These are phyloP conservation scores for Ormosia semicastrata DNA, from an alignment of 306 rosid genomes.

Conservation along the genomic window DNA sequence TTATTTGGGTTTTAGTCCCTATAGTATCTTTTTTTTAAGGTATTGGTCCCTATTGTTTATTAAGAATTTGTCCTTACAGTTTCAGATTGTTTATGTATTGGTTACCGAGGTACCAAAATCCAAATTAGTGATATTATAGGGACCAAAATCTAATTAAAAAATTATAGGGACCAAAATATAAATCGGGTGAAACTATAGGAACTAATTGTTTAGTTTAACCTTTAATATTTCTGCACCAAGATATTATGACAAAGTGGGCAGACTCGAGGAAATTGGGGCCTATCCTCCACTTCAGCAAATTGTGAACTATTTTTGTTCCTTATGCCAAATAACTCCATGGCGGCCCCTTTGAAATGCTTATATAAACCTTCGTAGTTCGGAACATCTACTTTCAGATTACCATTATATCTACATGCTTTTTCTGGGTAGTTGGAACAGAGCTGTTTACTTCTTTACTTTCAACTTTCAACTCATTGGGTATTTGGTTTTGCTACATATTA, in stretches of 20 bases:
- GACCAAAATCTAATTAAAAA: too few relatives aligned
- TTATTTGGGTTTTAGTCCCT: too few relatives aligned
- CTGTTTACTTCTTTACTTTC: background rate
- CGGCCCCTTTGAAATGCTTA: constrained; percentile 4
- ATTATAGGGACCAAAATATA: too few relatives aligned
- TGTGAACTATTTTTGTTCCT: background rate
- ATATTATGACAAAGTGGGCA: background rate
- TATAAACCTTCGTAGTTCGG: background rate
- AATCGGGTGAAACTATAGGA: too few relatives aligned
- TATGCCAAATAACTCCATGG: background rate
- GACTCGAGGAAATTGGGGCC: background rate
- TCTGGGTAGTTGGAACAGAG: background rate
- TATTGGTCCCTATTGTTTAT: too few relatives aligned
- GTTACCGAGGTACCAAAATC: too few relatives aligned
- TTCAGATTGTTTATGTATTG: too few relatives aligned
- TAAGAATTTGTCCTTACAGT: too few relatives aligned
- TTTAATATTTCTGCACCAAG: background rate
- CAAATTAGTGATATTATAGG: too few relatives aligned
- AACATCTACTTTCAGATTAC: constrained; percentile 15
- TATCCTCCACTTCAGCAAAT: background rate
- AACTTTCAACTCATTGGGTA: background rate
- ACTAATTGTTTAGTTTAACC: too few relatives aligned
- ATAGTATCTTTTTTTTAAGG: too few relatives aligned
- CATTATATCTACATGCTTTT: background rate
- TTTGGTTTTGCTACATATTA: background rate